Base-by-base conservation (phyloP, 2,329 filamentous ascomycete genomes). In the Huntiella decipiens region DNA sequence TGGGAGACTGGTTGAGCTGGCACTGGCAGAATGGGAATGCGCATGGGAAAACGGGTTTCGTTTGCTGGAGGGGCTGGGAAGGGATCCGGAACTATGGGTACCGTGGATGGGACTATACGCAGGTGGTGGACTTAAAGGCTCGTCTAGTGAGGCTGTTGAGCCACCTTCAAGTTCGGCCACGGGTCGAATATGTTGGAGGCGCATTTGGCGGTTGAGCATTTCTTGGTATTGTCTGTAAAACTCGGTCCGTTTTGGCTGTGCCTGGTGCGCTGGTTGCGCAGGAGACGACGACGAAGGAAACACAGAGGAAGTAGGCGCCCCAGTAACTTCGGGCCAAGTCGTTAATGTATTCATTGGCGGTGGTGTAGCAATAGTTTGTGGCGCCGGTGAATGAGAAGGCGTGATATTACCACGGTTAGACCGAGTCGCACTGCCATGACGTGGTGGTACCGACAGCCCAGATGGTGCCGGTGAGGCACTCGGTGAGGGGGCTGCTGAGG, bases 121-220 rank as follows among this genome's bases (percentile, higher is more conserved):
- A 8, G 40, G 31, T 34, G 31, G 40, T 17, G 31, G 40, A 43
- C 40, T 43, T 13, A 43, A 12, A n/a, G 40, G 40, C 31, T 28
- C 22, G 33, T 43, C 8, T 43, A 31, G 11, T 8, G 12, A 34
- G 33, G 22, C 4, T n/a, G 28, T 12, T 34, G 13, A 12, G 13
- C 15, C 12, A 12, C 38, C 38, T n/a, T 39, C 38, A 12, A 39
- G 17, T 22, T 39, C 38, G 7, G 38, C 16, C 13, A 32, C 17
- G 12, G n/a, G 40, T 34, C 31, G 13, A 5, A 33, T 13, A 16
- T 43, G 40, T 19, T 43, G 40, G 13, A 33, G 6, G 12, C 34
- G 40, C 40, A 43, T 43, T n/a, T 43, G 40, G 11, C 16, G 11
- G 31, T 43, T 17, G 4, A 43, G 28, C 16, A 43, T 43, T 12